These are phyloP conservation scores for Wickerhamomyces sydowiorum DNA, from an alignment of 805 yeast species.

Conservation along the genomic window DNA sequence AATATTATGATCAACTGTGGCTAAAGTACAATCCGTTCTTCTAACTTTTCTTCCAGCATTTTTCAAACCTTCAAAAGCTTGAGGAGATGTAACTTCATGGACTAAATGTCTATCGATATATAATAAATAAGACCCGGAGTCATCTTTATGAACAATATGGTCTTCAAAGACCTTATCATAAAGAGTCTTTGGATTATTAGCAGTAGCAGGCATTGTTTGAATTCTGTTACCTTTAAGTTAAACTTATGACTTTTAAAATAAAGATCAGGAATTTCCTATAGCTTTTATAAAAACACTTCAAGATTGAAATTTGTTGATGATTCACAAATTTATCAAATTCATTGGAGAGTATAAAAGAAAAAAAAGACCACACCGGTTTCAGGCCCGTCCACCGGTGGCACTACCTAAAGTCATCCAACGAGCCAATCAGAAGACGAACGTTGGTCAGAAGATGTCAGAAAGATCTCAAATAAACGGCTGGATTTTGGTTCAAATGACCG, in stretches of 20 bases:
- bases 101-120: slow-evolving; percentile 96
- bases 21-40: slow-evolving; percentile 88
- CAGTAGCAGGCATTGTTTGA: slow-evolving; percentile 4
- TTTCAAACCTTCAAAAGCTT: slow-evolving; percentile 93
- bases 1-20: slow-evolving; percentile 95
- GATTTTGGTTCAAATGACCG: too few relatives aligned
- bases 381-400: slow-evolving; percentile 7
- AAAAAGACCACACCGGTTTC: neutral
- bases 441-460: slow-evolving; percentile 3
- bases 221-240: too few relatives aligned
- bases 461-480: neutral
- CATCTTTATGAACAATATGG: slow-evolving; percentile 88
- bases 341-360: neutral
- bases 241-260: neutral
- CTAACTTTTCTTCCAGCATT: slow-evolving; percentile 87
- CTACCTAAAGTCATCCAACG: slow-evolving; percentile 1
- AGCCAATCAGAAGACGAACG: slow-evolving; percentile 13
- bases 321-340: neutral
- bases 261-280: slow-evolving; percentile 1
- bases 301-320: neutral
- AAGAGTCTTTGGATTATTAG: slow-evolving; percentile 54
- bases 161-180: slow-evolving; percentile 96
- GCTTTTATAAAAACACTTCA: neutral
- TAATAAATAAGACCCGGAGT: slow-evolving; percentile 77
- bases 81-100: slow-evolving; percentile 98